phyloP scores from a whole-genome alignment of 129 eudicot species.

The Escallonia herrerae region DNA sequence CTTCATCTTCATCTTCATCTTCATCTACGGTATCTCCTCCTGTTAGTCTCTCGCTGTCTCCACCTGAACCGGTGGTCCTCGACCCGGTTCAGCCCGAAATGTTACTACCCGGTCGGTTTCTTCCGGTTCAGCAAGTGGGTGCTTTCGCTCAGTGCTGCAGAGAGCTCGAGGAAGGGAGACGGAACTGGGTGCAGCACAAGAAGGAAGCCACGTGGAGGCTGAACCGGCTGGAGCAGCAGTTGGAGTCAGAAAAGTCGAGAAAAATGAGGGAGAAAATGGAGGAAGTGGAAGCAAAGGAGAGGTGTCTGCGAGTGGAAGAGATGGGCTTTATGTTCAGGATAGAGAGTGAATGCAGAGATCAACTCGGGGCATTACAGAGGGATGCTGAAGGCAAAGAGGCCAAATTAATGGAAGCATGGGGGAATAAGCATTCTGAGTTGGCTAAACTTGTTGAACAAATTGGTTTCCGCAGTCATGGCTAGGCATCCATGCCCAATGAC shows the following conservation, averaged over 20 bases:
- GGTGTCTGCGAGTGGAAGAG: conserved; percentile 52
- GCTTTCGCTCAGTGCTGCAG: conserved; percentile 40
- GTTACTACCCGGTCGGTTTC: conserved; percentile 20
- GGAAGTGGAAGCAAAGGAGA: conserved; percentile 48
- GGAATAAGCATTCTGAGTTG: conserved; percentile 44
- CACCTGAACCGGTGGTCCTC: conserved; percentile 49
- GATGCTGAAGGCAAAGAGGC: conserved; percentile 54
- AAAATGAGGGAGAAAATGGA: conserved; percentile 51
- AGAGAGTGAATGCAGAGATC: conserved; percentile 51
- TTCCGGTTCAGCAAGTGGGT: conserved; percentile 45
- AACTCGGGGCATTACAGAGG: conserved; percentile 44
- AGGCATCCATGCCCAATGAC: not conserved
- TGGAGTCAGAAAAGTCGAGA: conserved; percentile 50
- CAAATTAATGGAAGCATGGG: conserved; percentile 52
- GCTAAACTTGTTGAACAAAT: conserved; percentile 41
- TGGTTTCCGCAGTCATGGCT: conserved; percentile 20
- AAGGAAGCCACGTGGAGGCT: conserved; percentile 66
- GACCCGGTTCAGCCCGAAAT: conserved; percentile 47
- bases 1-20: conserved; percentile 16
- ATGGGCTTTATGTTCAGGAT: conserved; percentile 38
- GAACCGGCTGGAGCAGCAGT: conserved; percentile 60
- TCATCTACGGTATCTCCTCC: conserved; percentile 47
- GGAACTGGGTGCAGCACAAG: conserved; percentile 55
- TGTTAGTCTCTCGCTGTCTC: conserved; percentile 51
- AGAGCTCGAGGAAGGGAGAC: conserved; percentile 57